phyloP scores from a whole-genome alignment of 2,329 filamentous ascomycete species.

The Lachnellula subtilissima region DNA sequence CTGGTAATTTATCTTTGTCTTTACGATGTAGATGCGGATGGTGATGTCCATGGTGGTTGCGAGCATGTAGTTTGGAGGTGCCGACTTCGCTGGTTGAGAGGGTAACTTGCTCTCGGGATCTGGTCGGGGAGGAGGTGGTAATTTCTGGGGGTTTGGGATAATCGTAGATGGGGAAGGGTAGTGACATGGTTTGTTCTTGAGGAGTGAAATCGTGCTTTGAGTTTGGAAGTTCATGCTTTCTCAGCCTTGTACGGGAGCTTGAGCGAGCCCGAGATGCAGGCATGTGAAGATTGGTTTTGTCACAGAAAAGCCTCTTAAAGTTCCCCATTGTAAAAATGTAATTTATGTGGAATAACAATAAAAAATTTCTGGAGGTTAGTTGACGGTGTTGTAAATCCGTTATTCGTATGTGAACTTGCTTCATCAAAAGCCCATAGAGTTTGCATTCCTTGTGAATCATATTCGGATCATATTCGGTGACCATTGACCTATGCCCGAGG shows the following conservation, averaged over 20 bases:
- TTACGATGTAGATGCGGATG: slow-evolving; percentile 14
- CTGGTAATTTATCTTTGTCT: background rate
- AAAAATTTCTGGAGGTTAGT: too few species aligned
- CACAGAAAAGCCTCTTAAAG: too few species aligned
- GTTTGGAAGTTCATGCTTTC: background rate
- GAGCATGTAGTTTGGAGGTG: background rate
- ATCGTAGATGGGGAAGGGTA: background rate
- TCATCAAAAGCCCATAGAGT: too few species aligned
- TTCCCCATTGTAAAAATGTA: too few species aligned
- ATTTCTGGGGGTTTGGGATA: background rate
- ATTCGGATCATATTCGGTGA: too few species aligned
- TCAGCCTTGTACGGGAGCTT: slow-evolving; percentile 9
- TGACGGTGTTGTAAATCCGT: too few species aligned
- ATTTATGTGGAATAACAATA: too few species aligned
- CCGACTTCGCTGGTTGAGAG: slow-evolving; percentile 38
- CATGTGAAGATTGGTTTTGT: too few species aligned
- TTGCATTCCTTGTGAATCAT: too few species aligned
- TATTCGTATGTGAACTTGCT: too few species aligned
- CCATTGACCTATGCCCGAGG: too few species aligned
- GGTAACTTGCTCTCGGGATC: slow-evolving; percentile 48
- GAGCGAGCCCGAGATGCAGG: too few species aligned
- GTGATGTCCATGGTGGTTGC: slow-evolving; percentile 33
- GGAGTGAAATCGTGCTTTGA: background rate
- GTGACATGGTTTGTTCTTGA: background rate
- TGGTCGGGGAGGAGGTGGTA: slow-evolving; percentile 28